These are phyloP conservation scores for Pulicaria dysenterica DNA, from an alignment of 129 eudicot genomes.

Conservation along the genomic window DNA sequence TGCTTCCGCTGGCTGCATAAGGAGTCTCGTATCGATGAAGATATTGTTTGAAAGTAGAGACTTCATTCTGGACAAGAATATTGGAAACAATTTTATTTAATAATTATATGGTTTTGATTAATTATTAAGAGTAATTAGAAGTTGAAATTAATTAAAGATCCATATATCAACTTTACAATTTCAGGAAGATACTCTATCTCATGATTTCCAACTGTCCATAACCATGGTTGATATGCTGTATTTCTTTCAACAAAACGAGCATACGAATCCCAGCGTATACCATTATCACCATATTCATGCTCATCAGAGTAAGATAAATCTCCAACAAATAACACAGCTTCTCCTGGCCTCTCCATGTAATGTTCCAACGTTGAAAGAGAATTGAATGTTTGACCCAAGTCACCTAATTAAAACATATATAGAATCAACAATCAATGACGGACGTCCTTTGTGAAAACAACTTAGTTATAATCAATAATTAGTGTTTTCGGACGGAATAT, in stretches of 20 bases:
- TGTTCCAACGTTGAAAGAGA: constrained; percentile 89
- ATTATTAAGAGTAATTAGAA: background rate
- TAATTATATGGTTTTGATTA: background rate
- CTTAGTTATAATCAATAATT: background rate
- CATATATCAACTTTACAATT: constrained; percentile 53
- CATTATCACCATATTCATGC: constrained; percentile 65
- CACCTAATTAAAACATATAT: constrained; percentile 55
- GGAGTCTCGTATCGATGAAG: constrained; percentile 82
- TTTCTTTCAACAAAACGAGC: constrained; percentile 76
- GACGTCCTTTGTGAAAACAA: background rate
- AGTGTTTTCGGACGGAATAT: background rate
- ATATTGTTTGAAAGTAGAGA: constrained; percentile 64
- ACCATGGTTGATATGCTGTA: constrained; percentile 94
- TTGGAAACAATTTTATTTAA: background rate
- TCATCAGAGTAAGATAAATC: constrained; percentile 95
- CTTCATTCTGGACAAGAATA: constrained; percentile 57
- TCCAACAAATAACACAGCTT: constrained; percentile 83
- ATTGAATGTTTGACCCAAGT: constrained; percentile 91
- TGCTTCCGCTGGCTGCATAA: constrained; percentile 62
- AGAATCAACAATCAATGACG: background rate
- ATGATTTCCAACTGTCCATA: constrained; percentile 86
- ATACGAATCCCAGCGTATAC: constrained; percentile 96
- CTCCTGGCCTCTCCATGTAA: constrained; percentile 66
- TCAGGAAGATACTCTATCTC: constrained; percentile 83
- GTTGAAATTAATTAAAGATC: background rate